Conservation (phyloP, 192 early-diverging fungal species). For the Mortierella antarctica region DNA sequence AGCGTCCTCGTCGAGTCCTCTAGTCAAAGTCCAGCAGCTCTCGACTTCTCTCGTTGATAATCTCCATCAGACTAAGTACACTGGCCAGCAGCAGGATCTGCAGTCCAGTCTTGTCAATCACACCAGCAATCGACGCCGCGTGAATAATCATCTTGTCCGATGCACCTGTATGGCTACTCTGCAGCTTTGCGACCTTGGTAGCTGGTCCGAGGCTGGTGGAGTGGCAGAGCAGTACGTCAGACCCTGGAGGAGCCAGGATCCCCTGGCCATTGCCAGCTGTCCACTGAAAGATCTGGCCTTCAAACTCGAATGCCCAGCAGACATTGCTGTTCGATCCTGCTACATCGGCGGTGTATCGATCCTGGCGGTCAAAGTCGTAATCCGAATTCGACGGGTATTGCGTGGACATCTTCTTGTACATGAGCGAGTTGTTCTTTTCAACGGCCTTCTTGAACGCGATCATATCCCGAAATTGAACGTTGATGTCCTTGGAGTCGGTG, state of each 20-base stretch:
- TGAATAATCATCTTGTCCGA: constrained; percentile 38
- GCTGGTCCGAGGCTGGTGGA: constrained; percentile 38
- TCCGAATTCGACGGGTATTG: constrained; percentile 9
- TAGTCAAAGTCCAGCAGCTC: constrained; percentile 47
- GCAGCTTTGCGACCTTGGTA: constrained; percentile 37
- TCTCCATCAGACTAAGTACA: constrained; percentile 47
- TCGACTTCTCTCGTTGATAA: constrained; percentile 46
- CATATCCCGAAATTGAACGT: constrained; percentile 51
- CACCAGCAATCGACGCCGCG: constrained; percentile 17
- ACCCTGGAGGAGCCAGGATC: constrained; percentile 35
- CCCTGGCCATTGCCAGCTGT: constrained; percentile 40
- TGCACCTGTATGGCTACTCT: constrained; percentile 44
- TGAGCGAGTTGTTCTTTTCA: constrained; percentile 35
- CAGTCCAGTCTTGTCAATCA: constrained; percentile 38
- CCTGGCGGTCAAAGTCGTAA: constrained; percentile 22
- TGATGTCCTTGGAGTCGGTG: constrained; percentile 51
- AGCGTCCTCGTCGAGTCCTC: no score
- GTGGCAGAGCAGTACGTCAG: constrained; percentile 37
- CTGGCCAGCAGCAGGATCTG: constrained; percentile 36
- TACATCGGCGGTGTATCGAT: background rate
- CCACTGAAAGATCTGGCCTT: constrained; percentile 49
- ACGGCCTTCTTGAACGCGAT: constrained; percentile 53
- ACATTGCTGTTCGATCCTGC: background rate
- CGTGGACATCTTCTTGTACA: constrained; percentile 22
- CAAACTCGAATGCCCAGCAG: constrained; percentile 52